Percentiles rank a stretch among this genome's conserved stretches.
Conservation (phyloP, 2,329 filamentous ascomycete species). For the Onygenales sp. region DNA sequence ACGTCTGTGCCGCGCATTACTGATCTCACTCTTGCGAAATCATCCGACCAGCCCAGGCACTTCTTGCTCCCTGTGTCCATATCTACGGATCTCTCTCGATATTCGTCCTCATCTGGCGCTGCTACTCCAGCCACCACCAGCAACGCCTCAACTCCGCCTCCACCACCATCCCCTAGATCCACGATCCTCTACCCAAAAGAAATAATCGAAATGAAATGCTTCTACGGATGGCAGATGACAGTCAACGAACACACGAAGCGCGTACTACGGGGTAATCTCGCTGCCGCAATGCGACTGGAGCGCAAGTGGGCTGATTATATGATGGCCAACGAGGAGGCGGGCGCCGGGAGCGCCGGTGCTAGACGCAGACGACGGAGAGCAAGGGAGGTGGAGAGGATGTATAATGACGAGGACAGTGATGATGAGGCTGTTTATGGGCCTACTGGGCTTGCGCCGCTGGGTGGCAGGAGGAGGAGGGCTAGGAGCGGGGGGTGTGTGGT, state of each 20-base stretch:
- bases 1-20: constrained; percentile 55
- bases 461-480: constrained; percentile 49
- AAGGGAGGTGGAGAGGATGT: constrained; percentile 69
- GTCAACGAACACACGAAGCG: constrained; percentile 89
- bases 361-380: constrained; percentile 66
- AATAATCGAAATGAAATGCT: constrained; percentile 81
- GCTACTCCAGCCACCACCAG: constrained; percentile 5
- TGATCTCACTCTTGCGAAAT: constrained; percentile 20
- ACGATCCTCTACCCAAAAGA: constrained; percentile 58
- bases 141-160: constrained; percentile 14
- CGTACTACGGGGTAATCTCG: constrained; percentile 66
- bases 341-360: constrained; percentile 48
- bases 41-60: constrained; percentile 22
- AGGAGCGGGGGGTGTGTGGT: constrained; percentile 55
- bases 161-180: constrained; percentile 17
- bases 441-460: constrained; percentile 28
- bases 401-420: constrained; percentile 63
- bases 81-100: neutral
- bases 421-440: constrained; percentile 21
- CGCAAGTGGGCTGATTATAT: constrained; percentile 90
- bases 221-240: constrained; percentile 90
- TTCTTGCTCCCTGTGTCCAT: neutral
- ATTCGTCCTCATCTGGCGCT: constrained; percentile 2
- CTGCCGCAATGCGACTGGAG: constrained; percentile 68
- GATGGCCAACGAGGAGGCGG: constrained; percentile 81